phyloP scores from a whole-genome alignment of 2,329 filamentous ascomycete genomes.

The Diaporthe vaccinii region DNA sequence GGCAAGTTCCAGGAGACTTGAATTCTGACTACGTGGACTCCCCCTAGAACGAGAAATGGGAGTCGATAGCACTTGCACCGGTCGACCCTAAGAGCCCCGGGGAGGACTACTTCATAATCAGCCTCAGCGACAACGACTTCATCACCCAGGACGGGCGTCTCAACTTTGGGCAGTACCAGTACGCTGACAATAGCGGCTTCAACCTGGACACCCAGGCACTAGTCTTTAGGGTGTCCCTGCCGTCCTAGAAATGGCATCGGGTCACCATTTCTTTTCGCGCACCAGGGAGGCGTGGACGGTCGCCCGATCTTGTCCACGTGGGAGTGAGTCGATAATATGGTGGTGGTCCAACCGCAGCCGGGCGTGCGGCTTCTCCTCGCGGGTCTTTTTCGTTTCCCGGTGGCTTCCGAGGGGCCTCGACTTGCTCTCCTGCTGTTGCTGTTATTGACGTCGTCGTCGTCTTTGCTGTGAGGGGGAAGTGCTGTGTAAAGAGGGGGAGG shows the following conservation, averaged over 20 bases:
- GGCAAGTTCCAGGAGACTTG: background rate
- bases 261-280: background rate
- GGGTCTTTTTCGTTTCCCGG: conserved; percentile 11
- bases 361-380: conserved; percentile 18
- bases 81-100: conserved; percentile 60
- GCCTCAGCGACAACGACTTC: conserved; percentile 80
- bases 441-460: background rate
- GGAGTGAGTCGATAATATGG: conserved; percentile 13
- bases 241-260: conserved; percentile 32
- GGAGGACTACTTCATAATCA: conserved; percentile 74
- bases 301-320: background rate
- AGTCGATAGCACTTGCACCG: conserved; percentile 74
- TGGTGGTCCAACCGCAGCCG: background rate
- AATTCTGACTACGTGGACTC: background rate
- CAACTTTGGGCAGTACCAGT: conserved; percentile 68
- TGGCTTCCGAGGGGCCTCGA: background rate
- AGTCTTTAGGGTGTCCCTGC: conserved; percentile 68
- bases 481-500: background rate
- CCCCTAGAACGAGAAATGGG: conserved; percentile 80
- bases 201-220: conserved; percentile 73
- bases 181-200: conserved; percentile 68
- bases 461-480: background rate
- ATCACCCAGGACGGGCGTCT: conserved; percentile 77
- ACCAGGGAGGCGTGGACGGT: conserved; percentile 23
- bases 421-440: background rate